Conservation (phyloP, 495 filamentous ascomycete genomes). For the Clavariopsis aquatica region DNA sequence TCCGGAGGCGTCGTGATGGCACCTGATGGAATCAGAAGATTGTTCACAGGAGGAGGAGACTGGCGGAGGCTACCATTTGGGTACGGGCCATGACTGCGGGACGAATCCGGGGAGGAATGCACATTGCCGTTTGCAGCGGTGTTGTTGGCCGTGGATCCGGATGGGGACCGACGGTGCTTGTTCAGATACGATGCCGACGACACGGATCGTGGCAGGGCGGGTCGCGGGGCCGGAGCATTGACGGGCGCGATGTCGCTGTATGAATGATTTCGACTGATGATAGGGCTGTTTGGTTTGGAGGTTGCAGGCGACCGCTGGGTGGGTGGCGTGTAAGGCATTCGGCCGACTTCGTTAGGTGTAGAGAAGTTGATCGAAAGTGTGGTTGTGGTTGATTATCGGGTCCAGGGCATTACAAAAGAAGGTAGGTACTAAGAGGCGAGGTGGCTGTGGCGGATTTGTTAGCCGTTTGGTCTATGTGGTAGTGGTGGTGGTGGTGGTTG, state of each 20-base stretch:
- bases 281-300: slow-evolving; percentile 64
- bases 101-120: slow-evolving; percentile 3
- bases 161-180: slow-evolving; percentile 66
- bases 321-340: slow-evolving; percentile 95
- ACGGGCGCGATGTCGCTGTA: slow-evolving; percentile 49
- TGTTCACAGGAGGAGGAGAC: slow-evolving; percentile 74
- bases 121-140: slow-evolving; percentile 11
- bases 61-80: slow-evolving; percentile 60
- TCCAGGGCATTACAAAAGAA: slow-evolving; percentile 40
- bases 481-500: no score
- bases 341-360: slow-evolving; percentile 37
- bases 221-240: slow-evolving; percentile 49
- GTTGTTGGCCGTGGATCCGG: slow-evolving; percentile 48
- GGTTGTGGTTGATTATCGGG: slow-evolving; percentile 17
- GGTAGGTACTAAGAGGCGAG: slow-evolving; percentile 34
- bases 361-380: slow-evolving; percentile 28
- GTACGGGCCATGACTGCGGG: slow-evolving; percentile 36
- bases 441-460: slow-evolving; percentile 3
- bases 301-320: slow-evolving; percentile 76
- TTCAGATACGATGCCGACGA: slow-evolving; percentile 75
- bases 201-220: slow-evolving; percentile 68
- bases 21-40: slow-evolving; percentile 71
- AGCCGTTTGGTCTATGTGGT: not conserved
- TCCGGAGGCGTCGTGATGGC: slow-evolving; percentile 88
- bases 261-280: slow-evolving; percentile 58